Evolutionary conservation across 2,329 filamentous ascomycete genomes (phyloP), one percentile per base, ranked within the genome.

Genomic region (Stagonosporopsis tanaceti): DNA sequence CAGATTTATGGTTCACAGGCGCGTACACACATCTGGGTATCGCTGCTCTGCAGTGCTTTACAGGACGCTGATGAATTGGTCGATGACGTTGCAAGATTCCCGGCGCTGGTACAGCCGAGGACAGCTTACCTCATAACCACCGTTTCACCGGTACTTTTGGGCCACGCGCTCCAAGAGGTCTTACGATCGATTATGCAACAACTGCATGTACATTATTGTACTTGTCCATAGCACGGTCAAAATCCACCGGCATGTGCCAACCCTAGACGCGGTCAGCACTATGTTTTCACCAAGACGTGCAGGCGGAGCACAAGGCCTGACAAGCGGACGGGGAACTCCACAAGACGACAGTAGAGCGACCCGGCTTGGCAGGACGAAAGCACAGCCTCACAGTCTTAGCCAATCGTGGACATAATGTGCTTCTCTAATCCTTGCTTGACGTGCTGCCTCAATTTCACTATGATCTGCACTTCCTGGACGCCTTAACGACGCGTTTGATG

Each of bases 401-500:
- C 48, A 45, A 52, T 30, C 32, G 25, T 25, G 40, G 30, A 39
- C 17, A 27, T 9, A 24, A n/a, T 9, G 28, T 9, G 14, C 7
- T 8, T 4, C 15, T 39, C 20, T 15, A 14, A 42, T 35, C 38
- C 47, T 35, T 35, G 38, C 47, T 37, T 25, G 22, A 37, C 30
- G 22, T 22, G 39, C 24, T 22, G 39, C 24, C 28, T 34, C 30
- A 37, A 51, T 37, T 24, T 22, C 48, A 38, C 11, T 6, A 37
- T n/a, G 39, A 51, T 44, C 39, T 30, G 48, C 39, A 48, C 42
- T 44, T 50, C 45, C 52, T 50, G 45, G 39, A 50, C 39, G 39
- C 40, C 46, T 42, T 25, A 34, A 24, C 32, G 34, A 27, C 39
- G 46, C 39, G 32, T 55, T 50, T 24, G 32, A 55, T 44, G 45